Evolutionary conservation across 148 eudicot species (phyloP).

Genomic region (Vaccinium darrowii): DNA sequence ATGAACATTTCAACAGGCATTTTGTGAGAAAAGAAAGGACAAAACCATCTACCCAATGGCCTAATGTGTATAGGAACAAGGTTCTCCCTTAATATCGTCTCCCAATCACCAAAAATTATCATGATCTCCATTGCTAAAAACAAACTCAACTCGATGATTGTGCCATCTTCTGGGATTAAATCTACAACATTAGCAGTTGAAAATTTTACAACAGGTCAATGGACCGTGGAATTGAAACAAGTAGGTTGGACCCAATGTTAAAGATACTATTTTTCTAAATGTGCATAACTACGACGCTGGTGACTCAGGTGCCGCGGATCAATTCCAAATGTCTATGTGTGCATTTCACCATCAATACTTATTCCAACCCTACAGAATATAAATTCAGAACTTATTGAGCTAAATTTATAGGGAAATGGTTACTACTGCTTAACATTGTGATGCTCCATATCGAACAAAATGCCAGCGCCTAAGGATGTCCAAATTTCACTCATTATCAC

Average conservation of each 20-base stretch:
- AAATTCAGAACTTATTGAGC: not conserved
- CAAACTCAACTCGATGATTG: not conserved
- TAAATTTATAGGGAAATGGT: not conserved
- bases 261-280: not conserved
- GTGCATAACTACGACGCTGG: constrained; percentile 11
- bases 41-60: too few species aligned
- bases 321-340: not conserved
- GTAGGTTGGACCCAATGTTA: not conserved
- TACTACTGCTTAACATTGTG: not conserved
- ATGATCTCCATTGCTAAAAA: not conserved
- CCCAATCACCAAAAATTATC: not conserved
- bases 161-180: not conserved
- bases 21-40: not conserved
- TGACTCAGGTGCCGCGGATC: not conserved
- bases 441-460: not conserved
- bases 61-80: too few species aligned
- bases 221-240: not conserved
- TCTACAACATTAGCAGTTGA: not conserved
- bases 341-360: not conserved
- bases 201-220: not conserved
- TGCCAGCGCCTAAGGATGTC: not conserved
- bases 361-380: not conserved
- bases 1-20: not conserved
- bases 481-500: not conserved
- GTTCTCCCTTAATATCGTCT: not conserved